These are phyloP conservation scores for Dactylellina cionopaga DNA, from an alignment of 2,329 filamentous ascomycete genomes.

Conservation along the genomic window DNA sequence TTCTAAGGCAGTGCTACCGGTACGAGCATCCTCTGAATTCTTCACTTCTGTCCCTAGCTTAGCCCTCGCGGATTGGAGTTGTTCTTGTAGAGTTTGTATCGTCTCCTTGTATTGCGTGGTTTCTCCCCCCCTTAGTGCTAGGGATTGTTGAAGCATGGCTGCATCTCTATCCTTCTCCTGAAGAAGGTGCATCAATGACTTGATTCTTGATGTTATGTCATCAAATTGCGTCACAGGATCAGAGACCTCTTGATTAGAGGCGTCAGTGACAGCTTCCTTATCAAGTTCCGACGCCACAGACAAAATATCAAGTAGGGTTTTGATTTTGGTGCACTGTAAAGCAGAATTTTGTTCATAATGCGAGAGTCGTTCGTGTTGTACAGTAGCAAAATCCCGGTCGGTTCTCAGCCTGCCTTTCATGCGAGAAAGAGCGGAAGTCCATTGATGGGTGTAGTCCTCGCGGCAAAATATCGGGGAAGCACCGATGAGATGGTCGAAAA, in stretches of 20 bases:
- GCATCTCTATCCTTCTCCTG: constrained; percentile 2
- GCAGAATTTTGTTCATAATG: neutral
- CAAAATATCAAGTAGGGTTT: constrained; percentile 15
- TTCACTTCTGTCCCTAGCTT: constrained; percentile 14
- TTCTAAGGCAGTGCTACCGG: neutral
- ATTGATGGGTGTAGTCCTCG: neutral
- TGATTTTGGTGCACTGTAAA: constrained; percentile 7
- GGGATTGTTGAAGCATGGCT: constrained; percentile 1
- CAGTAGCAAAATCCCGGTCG: constrained; percentile 6
- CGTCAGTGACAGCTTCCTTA: neutral
- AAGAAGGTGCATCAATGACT: neutral
- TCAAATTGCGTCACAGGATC: neutral
- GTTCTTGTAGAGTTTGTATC: constrained; percentile 3
- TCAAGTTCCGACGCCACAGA: neutral
- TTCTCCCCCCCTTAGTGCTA: constrained; percentile 14
- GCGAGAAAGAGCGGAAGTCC: constrained; percentile 11
- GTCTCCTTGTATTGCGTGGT: neutral
- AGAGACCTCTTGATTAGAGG: neutral
- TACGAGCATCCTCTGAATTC: neutral
- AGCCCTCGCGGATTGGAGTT: neutral
- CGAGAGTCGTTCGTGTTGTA: constrained; percentile 10
- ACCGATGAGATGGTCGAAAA: constrained; percentile 23
- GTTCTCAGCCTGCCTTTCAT: constrained; percentile 14
- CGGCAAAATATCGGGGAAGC: neutral
- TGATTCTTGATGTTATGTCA: neutral